Percentiles rank a stretch among this genome's conserved stretches.
These are phyloP conservation scores for Grigorovia jiainica DNA, from an alignment of 805 yeast genomes.

Conservation along the genomic window DNA sequence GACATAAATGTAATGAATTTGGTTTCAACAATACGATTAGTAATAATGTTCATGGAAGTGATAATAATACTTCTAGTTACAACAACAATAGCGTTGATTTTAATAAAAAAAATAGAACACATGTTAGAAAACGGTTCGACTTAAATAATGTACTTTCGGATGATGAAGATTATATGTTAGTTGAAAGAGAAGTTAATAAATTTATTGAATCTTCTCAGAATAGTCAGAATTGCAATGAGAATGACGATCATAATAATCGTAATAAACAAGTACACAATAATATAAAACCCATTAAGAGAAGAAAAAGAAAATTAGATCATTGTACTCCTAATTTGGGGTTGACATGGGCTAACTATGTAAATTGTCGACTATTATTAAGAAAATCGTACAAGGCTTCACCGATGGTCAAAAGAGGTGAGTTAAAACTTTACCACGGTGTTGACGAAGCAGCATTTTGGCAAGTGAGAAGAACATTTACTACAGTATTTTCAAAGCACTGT, in stretches of 20 bases:
- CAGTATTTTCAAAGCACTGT: conserved; percentile 34
- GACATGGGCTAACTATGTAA: conserved; percentile 43
- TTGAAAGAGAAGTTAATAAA: conserved; percentile 14
- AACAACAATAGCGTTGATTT: neutral
- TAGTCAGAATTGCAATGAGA: neutral
- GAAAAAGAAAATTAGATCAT: conserved; percentile 24
- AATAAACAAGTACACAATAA: neutral
- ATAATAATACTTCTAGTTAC: neutral
- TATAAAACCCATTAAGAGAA: neutral
- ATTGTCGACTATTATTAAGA: conserved; percentile 39
- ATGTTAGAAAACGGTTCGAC: neutral
- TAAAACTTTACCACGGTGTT: conserved; percentile 25
- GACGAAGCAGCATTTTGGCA: conserved; percentile 27
- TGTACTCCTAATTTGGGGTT: conserved; percentile 47
- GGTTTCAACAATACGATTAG: no score
- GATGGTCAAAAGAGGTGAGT: conserved; percentile 20
- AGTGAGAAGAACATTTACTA: conserved; percentile 29
- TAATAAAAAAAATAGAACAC: neutral
- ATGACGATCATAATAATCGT: neutral
- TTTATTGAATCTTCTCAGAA: conserved; percentile 1
- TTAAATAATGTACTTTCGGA: conserved; percentile 19
- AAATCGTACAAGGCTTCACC: conserved; percentile 36
- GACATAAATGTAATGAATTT: conserved; percentile 18
- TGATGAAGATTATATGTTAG: conserved; percentile 21
- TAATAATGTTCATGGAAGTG: no score